A percentile compares a stretch with the other conserved stretches of the same genome.
phyloP scores from a whole-genome alignment of 2,329 filamentous ascomycete species.

The Septoria linicola region DNA sequence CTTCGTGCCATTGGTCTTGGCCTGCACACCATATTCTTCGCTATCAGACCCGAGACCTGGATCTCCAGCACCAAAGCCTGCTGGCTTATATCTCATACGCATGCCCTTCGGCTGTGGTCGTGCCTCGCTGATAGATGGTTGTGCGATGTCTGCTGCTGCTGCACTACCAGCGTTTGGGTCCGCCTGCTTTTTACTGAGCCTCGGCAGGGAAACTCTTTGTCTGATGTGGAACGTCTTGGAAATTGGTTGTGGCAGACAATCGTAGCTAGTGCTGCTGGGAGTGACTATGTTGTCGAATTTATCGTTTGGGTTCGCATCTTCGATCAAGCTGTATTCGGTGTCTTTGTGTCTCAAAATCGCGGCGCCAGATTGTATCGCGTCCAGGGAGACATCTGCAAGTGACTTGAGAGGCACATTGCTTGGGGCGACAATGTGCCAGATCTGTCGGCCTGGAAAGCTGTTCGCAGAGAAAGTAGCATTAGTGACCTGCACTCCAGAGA shows the following conservation, averaged over 20 bases:
- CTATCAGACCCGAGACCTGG: conserved; percentile 43
- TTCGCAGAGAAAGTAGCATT: conserved; percentile 49
- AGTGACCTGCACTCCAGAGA: conserved; percentile 52
- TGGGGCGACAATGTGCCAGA: conserved; percentile 79
- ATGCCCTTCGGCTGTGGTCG: conserved; percentile 67
- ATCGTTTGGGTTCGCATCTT: conserved; percentile 16
- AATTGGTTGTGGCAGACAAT: conserved; percentile 46
- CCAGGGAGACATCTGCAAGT: conserved; percentile 64
- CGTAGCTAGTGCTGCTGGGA: conserved; percentile 34
- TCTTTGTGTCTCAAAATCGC: conserved; percentile 63
- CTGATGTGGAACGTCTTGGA: conserved; percentile 65
- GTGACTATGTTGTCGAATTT: conserved; percentile 28
- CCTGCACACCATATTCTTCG: conserved; percentile 42
- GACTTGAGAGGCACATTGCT: conserved; percentile 66
- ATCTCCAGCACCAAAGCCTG: conserved; percentile 55
- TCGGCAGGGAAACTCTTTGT: conserved; percentile 58
- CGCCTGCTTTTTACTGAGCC: conserved; percentile 43
- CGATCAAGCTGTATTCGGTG: conserved; percentile 53
- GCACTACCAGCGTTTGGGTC: conserved; percentile 42
- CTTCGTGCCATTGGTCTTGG: conserved; percentile 14
- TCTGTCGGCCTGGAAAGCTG: conserved; percentile 66
- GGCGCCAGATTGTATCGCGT: conserved; percentile 54
- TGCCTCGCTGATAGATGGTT: conserved; percentile 52
- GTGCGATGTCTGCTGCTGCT: conserved; percentile 45
- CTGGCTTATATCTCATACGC: conserved; percentile 65